phyloP scores from a whole-genome alignment of 1,284 basidiomycete species.

The Malassezia yamatoensis region DNA sequence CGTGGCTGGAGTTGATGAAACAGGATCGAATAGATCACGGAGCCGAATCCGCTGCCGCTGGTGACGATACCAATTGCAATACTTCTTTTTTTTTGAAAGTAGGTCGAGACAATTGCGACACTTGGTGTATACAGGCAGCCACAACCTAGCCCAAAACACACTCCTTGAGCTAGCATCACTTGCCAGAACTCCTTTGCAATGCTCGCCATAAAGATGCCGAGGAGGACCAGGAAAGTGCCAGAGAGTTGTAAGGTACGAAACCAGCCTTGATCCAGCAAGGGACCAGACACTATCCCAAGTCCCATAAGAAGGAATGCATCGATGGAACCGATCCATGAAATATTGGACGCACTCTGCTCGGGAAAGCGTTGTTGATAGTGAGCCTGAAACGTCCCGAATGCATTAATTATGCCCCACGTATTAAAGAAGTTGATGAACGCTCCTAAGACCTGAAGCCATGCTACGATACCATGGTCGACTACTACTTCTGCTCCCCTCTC shows the following conservation, averaged over 20 bases:
- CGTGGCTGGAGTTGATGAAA: constrained; percentile 19
- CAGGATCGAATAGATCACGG: constrained; percentile 35
- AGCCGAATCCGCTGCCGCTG: constrained; percentile 27
- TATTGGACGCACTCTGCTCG: constrained; percentile 20
- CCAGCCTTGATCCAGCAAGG: constrained; percentile 22
- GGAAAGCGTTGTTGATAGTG: constrained; percentile 23
- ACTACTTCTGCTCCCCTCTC: too few species aligned
- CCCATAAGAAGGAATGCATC: constrained; percentile 29
- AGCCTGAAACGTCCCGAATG: constrained; percentile 28
- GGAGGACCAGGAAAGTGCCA: constrained; percentile 23
- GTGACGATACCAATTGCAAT: constrained; percentile 31
- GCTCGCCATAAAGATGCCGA: constrained; percentile 34
- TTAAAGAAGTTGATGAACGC: constrained; percentile 27
- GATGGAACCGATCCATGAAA: constrained; percentile 30
- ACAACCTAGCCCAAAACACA: constrained; percentile 23
- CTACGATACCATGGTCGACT: constrained; percentile 24
- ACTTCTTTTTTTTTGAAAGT: constrained; percentile 20
- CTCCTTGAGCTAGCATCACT: constrained; percentile 32
- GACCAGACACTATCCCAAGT: constrained; percentile 22
- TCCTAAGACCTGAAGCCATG: constrained; percentile 29
- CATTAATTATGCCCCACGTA: constrained; percentile 27
- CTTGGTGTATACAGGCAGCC: constrained; percentile 23
- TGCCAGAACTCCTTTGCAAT: constrained; percentile 32
- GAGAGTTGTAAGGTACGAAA: constrained; percentile 8
- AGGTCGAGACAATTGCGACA: constrained; percentile 20